These are phyloP conservation scores for Nitzschia sp. DNA, from an alignment of 108 stramenopile species.

Conservation along the genomic window DNA sequence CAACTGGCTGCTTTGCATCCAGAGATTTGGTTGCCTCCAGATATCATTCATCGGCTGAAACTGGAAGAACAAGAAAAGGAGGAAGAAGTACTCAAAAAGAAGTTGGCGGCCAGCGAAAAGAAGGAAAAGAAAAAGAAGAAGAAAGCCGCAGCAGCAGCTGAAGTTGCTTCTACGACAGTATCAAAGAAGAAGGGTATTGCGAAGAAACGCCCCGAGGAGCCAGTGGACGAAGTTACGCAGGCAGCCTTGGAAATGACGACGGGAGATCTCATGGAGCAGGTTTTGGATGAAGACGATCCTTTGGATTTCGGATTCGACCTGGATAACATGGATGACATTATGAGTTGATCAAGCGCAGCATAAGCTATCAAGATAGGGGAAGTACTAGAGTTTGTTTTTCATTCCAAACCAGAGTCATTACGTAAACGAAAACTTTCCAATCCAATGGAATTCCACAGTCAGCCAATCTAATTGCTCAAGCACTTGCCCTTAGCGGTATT, in stretches of 20 bases:
- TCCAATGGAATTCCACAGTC: not conserved
- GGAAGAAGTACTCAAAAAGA: constrained; percentile 35
- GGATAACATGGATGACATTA: constrained; percentile 38
- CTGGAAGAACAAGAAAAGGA: constrained; percentile 33
- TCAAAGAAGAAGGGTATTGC: constrained; percentile 57
- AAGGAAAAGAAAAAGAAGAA: constrained; percentile 42
- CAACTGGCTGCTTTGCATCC: constrained; percentile 62
- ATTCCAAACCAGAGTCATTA: not conserved
- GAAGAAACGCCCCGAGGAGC: constrained; percentile 34
- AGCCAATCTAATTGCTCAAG: too few relatives aligned
- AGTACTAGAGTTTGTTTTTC: too few relatives aligned
- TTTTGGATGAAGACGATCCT: constrained; percentile 53
- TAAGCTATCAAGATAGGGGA: too few relatives aligned
- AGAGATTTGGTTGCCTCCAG: constrained; percentile 74
- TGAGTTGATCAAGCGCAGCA: too few relatives aligned
- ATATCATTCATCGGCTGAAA: constrained; percentile 44
- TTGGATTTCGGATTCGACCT: constrained; percentile 52
- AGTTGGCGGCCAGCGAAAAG: constrained; percentile 28
- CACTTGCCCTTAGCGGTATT: constrained; percentile 14
- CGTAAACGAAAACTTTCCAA: not conserved
- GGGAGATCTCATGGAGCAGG: constrained; percentile 30
- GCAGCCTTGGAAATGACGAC: constrained; percentile 46
- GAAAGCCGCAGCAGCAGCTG: constrained; percentile 29
- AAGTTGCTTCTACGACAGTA: constrained; percentile 22
- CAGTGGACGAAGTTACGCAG: constrained; percentile 57